A percentile compares a stretch with the other conserved stretches of the same genome.
Evolutionary conservation across 257 asterid genomes (phyloP).

Genomic region (Nicotiana benthamiana): DNA sequence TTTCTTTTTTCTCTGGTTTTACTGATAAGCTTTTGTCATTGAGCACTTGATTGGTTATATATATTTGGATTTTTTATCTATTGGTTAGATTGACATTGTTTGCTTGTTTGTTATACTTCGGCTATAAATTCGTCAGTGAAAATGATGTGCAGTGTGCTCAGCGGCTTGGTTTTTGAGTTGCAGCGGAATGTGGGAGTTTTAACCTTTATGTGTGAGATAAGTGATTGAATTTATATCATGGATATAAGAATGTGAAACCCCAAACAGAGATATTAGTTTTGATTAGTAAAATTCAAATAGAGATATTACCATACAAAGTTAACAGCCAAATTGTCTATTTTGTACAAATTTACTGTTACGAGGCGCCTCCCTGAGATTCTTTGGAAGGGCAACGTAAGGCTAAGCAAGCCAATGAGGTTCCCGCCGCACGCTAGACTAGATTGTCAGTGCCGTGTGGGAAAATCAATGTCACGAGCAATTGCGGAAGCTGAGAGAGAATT

Average conservation of each 20-base stretch:
- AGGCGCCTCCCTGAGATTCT: too few species aligned
- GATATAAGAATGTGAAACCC: neutral
- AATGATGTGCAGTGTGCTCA: neutral
- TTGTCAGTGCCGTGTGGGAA: too few species aligned
- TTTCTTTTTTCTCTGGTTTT: neutral
- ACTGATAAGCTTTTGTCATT: neutral
- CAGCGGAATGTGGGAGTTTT: neutral
- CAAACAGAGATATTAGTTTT: neutral
- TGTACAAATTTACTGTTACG: too few species aligned
- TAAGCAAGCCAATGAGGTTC: too few species aligned
- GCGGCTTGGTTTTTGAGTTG: neutral
- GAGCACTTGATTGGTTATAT: constrained; percentile 10
- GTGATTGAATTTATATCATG: neutral
- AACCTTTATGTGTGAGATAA: neutral
- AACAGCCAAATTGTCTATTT: too few species aligned
- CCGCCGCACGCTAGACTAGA: too few species aligned
- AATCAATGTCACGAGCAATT: too few species aligned
- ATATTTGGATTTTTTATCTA: neutral
- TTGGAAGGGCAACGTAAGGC: too few species aligned
- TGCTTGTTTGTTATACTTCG: neutral
- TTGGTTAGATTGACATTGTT: neutral
- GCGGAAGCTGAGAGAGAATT: too few species aligned
- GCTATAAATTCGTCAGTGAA: neutral
- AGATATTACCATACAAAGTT: too few species aligned
- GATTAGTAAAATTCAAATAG: too few species aligned